Conservation (phyloP, 495 filamentous ascomycete genomes). For the Hyaloscypha hepaticicola region DNA sequence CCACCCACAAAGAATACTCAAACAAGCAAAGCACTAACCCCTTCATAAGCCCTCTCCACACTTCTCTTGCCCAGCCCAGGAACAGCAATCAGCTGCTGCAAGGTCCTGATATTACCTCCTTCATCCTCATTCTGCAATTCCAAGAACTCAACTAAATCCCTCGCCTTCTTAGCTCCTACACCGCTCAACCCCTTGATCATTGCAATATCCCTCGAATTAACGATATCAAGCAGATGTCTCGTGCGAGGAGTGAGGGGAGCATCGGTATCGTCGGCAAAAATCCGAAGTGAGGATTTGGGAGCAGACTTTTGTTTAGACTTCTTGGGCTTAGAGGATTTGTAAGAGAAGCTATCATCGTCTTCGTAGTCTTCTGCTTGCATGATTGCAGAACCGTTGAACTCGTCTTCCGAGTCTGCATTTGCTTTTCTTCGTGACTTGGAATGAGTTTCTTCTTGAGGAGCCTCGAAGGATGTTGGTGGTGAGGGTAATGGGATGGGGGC, state of each 20-base stretch:
- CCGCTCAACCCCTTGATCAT: slow-evolving; percentile 72
- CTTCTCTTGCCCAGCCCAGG: slow-evolving; percentile 60
- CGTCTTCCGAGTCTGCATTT: slow-evolving; percentile 21
- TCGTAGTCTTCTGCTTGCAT: slow-evolving; percentile 42
- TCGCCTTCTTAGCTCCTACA: slow-evolving; percentile 63
- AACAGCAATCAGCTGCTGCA: slow-evolving; percentile 52
- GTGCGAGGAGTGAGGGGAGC: slow-evolving; percentile 62
- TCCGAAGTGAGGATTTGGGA: slow-evolving; percentile 26
- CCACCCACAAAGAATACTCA: background rate
- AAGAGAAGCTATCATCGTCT: slow-evolving; percentile 44
- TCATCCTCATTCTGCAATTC: slow-evolving; percentile 46
- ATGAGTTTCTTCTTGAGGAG: background rate
- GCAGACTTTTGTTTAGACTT: slow-evolving; percentile 24
- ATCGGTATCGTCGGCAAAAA: slow-evolving; percentile 25
- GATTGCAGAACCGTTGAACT: slow-evolving; percentile 41
- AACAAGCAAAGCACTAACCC: slow-evolving; percentile 25
- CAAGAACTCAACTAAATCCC: slow-evolving; percentile 59
- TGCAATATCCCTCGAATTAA: slow-evolving; percentile 79
- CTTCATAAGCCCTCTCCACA: slow-evolving; percentile 52
- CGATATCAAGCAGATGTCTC: slow-evolving; percentile 69
- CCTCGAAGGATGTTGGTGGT: slow-evolving; percentile 21
- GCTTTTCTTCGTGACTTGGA: slow-evolving; percentile 12
- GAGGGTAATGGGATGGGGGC: slow-evolving; percentile 24
- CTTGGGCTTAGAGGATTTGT: slow-evolving; percentile 31
- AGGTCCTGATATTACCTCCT: slow-evolving; percentile 41